phyloP scores from a whole-genome alignment of 2,329 filamentous ascomycete species.

The Davidsoniella eucalypti region DNA sequence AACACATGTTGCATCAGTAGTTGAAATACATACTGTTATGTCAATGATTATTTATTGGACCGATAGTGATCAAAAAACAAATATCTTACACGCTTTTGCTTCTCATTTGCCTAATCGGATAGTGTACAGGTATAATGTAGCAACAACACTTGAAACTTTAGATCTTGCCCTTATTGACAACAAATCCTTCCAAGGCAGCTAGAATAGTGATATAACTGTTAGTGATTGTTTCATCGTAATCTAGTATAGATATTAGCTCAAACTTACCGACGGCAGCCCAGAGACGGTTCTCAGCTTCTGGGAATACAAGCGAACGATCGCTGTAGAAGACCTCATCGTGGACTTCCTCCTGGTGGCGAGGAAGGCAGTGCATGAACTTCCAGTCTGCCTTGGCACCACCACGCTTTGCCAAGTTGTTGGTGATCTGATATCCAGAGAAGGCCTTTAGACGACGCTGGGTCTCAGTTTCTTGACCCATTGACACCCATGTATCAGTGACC shows the following conservation, averaged over 20 bases:
- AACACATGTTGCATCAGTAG: not conserved
- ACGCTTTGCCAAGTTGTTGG: conserved; percentile 62
- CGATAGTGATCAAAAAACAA: not conserved
- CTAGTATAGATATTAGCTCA: not conserved
- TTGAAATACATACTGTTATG: not conserved
- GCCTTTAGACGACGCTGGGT: conserved; percentile 57
- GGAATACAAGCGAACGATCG: conserved; percentile 70
- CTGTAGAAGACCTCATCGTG: conserved; percentile 90
- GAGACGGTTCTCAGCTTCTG: conserved; percentile 83
- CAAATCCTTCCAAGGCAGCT: conserved; percentile 72
- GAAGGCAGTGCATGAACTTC: conserved; percentile 98
- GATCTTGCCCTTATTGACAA: conserved; percentile 85
- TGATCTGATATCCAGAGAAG: conserved; percentile 86
- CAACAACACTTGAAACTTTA: conserved; percentile 15
- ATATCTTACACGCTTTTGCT: not conserved
- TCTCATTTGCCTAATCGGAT: no score
- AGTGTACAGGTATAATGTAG: not conserved
- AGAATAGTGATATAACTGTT: conserved; percentile 7
- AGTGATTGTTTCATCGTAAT: not conserved
- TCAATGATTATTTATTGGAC: not conserved
- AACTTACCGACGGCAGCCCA: conserved; percentile 69
- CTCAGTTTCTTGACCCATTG: conserved; percentile 93
- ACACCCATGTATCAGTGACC: conserved; percentile 95
- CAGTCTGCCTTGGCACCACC: conserved; percentile 77
- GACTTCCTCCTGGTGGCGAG: conserved; percentile 83